Evolutionary conservation across 306 rosid genomes (phyloP).

Genomic region (Castanea sativa): DNA sequence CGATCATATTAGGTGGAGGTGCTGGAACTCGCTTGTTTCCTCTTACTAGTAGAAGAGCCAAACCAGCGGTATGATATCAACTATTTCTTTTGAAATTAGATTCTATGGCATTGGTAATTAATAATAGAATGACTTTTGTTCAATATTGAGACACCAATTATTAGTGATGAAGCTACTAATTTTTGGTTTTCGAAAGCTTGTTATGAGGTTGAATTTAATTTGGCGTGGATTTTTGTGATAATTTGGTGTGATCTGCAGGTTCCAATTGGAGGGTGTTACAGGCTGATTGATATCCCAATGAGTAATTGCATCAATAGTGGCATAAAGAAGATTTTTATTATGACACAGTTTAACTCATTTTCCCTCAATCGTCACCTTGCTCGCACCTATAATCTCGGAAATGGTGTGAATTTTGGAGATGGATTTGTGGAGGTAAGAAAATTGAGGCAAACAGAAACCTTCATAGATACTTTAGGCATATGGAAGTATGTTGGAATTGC

Average conservation of each 20-base stretch:
- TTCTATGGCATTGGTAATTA: neutral
- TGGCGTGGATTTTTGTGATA: neutral
- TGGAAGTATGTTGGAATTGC: too few relatives aligned
- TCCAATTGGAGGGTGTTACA: conserved; percentile 91
- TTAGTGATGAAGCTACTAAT: neutral
- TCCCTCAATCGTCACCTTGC: conserved; percentile 93
- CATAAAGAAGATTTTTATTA: conserved; percentile 73
- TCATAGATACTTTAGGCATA: neutral
- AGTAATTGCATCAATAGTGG: conserved; percentile 95
- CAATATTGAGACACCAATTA: neutral
- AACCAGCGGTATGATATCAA: conserved; percentile 67
- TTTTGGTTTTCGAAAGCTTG: neutral
- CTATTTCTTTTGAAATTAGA: neutral
- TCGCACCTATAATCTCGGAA: conserved; percentile 67
- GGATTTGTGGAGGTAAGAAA: conserved; percentile 84
- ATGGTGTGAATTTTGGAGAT: conserved; percentile 78
- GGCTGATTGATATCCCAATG: conserved; percentile 92
- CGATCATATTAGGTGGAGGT: conserved; percentile 89
- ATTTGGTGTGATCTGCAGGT: conserved; percentile 46
- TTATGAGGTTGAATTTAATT: conserved; percentile 5
- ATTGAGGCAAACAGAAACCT: neutral
- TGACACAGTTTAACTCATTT: conserved; percentile 82
- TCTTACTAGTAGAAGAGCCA: conserved; percentile 86
- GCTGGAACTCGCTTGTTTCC: conserved; percentile 95
- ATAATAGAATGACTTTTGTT: neutral